Percentiles rank a stretch among this genome's conserved stretches.
Conservation (phyloP, 768 basidiomycete genomes). For the Mycena leptocephala region DNA sequence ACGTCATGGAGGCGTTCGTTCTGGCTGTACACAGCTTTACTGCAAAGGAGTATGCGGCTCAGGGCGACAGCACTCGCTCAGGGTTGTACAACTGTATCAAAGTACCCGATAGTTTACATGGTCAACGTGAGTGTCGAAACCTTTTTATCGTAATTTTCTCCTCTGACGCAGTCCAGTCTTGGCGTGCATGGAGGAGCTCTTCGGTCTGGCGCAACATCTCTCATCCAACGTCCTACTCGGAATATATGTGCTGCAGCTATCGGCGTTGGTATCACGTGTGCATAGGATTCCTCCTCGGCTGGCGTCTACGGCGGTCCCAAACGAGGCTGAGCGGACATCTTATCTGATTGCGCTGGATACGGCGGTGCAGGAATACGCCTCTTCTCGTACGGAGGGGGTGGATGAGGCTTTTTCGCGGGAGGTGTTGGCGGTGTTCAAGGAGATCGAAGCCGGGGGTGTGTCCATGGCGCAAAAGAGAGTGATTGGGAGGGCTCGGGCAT, state of each 20-base stretch:
- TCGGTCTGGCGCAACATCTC: conserved; percentile 6
- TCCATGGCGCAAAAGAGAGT: conserved; percentile 20
- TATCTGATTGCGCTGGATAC: too few species aligned
- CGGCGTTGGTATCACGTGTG: conserved; percentile 11
- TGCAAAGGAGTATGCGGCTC: conserved; percentile 17
- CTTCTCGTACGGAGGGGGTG: too few species aligned
- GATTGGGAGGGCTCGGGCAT: conserved; percentile 21
- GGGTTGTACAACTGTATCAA: too few species aligned
- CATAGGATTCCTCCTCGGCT: conserved; percentile 20
- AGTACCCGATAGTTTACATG: too few species aligned
- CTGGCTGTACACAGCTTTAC: conserved; percentile 17
- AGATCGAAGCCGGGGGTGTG: conserved; percentile 22
- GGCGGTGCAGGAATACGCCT: too few species aligned
- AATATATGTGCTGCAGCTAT: conserved; percentile 16
- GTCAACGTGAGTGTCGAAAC: too few species aligned
- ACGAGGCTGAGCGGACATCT: too few species aligned
- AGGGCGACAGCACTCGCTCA: too few species aligned
- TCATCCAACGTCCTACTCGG: conserved; percentile 11
- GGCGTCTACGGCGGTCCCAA: too few species aligned
- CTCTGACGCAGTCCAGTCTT: conserved; percentile 7
- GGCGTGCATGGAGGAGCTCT: conserved; percentile 24
- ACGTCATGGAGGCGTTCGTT: conserved; percentile 15
- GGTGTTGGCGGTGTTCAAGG: too few species aligned
- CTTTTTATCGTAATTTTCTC: neutral
- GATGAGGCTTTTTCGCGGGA: too few species aligned